A percentile compares a stretch with the other conserved stretches of the same genome.
These are phyloP conservation scores for Hypoxylon sp. DNA, from an alignment of 2,329 filamentous ascomycete species.

Conservation along the genomic window DNA sequence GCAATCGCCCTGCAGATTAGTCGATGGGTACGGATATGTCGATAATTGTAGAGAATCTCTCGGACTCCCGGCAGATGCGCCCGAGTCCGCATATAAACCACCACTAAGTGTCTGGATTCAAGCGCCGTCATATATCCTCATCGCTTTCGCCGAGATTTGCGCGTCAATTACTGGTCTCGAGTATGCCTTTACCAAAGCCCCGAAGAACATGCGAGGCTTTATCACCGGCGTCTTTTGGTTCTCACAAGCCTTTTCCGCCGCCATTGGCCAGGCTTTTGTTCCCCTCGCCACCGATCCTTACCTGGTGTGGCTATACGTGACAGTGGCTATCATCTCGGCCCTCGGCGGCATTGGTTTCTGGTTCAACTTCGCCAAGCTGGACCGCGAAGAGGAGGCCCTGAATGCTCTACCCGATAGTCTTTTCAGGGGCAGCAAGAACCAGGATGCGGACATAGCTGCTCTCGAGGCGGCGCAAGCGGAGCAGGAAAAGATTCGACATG, in stretches of 20 bases:
- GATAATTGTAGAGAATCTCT: constrained; percentile 51
- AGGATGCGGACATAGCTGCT: constrained; percentile 48
- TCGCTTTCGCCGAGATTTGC: constrained; percentile 65
- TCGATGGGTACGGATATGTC: constrained; percentile 66
- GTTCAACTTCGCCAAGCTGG: constrained; percentile 73
- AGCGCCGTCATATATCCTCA: constrained; percentile 64
- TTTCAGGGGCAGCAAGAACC: constrained; percentile 50
- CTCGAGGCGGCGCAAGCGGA: constrained; percentile 47
- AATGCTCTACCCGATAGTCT: constrained; percentile 67
- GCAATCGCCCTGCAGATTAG: constrained; percentile 71
- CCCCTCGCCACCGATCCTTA: constrained; percentile 72
- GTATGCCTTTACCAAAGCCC: constrained; percentile 83
- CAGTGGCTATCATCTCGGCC: constrained; percentile 75
- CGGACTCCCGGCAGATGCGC: constrained; percentile 27
- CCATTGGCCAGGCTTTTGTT: constrained; percentile 76
- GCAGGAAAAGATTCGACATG: constrained; percentile 48
- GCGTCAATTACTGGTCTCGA: constrained; percentile 73
- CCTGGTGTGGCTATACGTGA: constrained; percentile 80
- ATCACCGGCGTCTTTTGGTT: constrained; percentile 78
- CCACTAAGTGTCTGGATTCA: constrained; percentile 76
- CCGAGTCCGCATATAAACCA: constrained; percentile 50
- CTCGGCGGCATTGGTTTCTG: constrained; percentile 77
- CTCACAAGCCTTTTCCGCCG: constrained; percentile 76
- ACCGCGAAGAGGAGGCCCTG: constrained; percentile 75
- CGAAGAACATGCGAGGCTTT: constrained; percentile 81